These are phyloP conservation scores for Tolypocladium endophyticum DNA, from an alignment of 2,329 filamentous ascomycete genomes.

Conservation along the genomic window DNA sequence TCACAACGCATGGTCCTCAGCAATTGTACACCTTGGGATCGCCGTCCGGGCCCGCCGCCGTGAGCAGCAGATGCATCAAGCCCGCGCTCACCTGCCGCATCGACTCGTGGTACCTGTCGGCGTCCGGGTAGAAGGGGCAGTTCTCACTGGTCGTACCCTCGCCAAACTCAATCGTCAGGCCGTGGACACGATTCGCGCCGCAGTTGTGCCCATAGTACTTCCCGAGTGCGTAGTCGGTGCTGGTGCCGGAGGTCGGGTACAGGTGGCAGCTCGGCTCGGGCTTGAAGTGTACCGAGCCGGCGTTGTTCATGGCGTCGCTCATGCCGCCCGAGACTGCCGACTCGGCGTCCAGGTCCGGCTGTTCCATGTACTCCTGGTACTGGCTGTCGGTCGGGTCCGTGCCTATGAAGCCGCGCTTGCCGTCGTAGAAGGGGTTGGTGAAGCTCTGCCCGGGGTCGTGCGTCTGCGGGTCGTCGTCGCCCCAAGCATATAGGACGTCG, in stretches of 20 bases:
- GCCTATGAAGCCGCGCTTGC: slow-evolving; percentile 34
- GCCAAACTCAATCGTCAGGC: slow-evolving; percentile 38
- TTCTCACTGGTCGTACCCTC: slow-evolving; percentile 3
- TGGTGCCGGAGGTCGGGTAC: slow-evolving; percentile 34
- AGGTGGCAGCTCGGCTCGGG: slow-evolving; percentile 27
- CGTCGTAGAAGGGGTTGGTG: slow-evolving; percentile 39
- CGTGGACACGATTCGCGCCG: slow-evolving; percentile 26
- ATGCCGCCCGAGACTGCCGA: slow-evolving; percentile 21
- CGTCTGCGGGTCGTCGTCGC: slow-evolving; percentile 41
- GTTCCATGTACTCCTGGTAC: slow-evolving; percentile 35
- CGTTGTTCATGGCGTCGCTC: slow-evolving; percentile 25
- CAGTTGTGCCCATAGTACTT: slow-evolving; percentile 26
- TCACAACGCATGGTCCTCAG: not conserved
- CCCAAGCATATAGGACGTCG: slow-evolving; percentile 45
- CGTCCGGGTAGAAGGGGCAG: slow-evolving; percentile 35
- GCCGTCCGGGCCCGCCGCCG: slow-evolving; percentile 12
- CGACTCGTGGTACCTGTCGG: slow-evolving; percentile 29
- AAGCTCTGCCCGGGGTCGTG: slow-evolving; percentile 37
- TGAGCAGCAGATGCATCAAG: slow-evolving; percentile 35
- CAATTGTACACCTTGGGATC: not conserved
- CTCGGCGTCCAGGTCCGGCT: slow-evolving; percentile 24
- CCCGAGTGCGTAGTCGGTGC: slow-evolving; percentile 35
- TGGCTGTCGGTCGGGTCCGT: slow-evolving; percentile 18
- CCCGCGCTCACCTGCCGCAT: slow-evolving; percentile 33
- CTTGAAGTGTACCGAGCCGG: slow-evolving; percentile 24